Evolutionary conservation across 345 rosid genomes (phyloP), one percentile per base, ranked within the genome.

Genomic region (Raphanus sativus): DNA sequence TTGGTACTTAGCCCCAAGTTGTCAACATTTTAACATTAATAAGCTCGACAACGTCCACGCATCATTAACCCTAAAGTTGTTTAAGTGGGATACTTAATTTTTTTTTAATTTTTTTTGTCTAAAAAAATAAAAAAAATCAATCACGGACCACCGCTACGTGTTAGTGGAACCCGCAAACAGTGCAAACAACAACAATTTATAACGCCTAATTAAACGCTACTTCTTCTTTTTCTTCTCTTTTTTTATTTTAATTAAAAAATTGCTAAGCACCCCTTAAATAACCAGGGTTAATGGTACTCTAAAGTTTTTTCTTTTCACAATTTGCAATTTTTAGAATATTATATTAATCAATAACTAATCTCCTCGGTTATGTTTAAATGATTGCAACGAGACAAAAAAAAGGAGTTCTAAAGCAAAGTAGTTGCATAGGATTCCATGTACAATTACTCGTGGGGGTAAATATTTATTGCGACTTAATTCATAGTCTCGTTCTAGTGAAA

Each of bases 351-450:
- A 74, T 68, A 68, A 67, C 62, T 54, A 48, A 71, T 72, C 62
- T 50, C 68, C 34, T 33, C 73, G 77, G 61, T 25, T 66, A 73
- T 33, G 74, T 26, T 78, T 67, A 50, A 78, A 72, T 78, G 77
- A 78, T 78, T 78, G 81, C 67, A 67, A 78, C 21, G 55, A 50
- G 55, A 50, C 55, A 50, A 50, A 45, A 50, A 0, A 5, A 48
- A 50, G n/a, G 55, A n/a, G 55, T 50, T 34, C 52, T 24, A 24
- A 56, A 65, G 62, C 59, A 30, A 76, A 42, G 42, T 59, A 45
- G 77, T 66, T 78, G 73, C 73, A 71, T 56, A 52, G 63, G 75
- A 71, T 77, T 69, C 75, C 71, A 71, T 77, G 76, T n/a, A 77
- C 58, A 38, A 34, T 25, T 33, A 61, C 45, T 71, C 54, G 62